Evolutionary conservation across 768 basidiomycete species (phyloP), one percentile per base, ranked within the genome.

Genomic region (Hygrocybe punicea): DNA sequence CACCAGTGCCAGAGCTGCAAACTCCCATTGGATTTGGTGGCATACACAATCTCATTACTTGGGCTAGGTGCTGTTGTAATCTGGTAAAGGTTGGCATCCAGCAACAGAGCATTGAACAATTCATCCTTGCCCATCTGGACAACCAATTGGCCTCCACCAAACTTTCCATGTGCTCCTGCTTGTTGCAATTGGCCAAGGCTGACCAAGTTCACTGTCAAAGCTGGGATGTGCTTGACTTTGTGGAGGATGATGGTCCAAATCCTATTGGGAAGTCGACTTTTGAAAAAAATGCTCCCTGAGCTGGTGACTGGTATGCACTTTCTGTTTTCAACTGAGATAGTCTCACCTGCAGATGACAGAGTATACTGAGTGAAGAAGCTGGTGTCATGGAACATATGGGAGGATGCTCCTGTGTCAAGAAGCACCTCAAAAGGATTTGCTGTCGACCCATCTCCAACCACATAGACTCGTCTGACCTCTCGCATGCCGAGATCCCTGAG

Each of bases 1-100:
- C 62, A 47, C 4, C 61, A 53, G 44, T 71, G 69, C 71, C 67
- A 71, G 6, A 60, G 35, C 6, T 39, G 45, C 39, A 60, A 45
- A 19, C 19, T 49, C 5, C 3, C 0, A 57, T 48, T 45, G 54
- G 44, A 62, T 48, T 7, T 40, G 56, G 11, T 40, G 57, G 7
- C 19, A 42, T 35, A n/a, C n/a, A n/a, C n/a, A n/a, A n/a, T n/a
- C n/a, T n/a, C n/a, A n/a, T n/a, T n/a, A n/a, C n/a, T n/a, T n/a
- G n/a, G n/a, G n/a, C n/a, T n/a, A n/a, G n/a, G n/a, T n/a, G n/a
- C n/a, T n/a, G n/a, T n/a, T n/a, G n/a, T n/a, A n/a, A n/a, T n/a
- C n/a, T n/a, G n/a, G n/a, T n/a, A n/a, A n/a, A n/a, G n/a, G n/a
- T n/a, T n/a, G n/a, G n/a, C n/a, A n/a, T n/a, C n/a, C n/a, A n/a